Evolutionary conservation across 306 rosid species (phyloP).

Genomic region (Lathyrus sativus): DNA sequence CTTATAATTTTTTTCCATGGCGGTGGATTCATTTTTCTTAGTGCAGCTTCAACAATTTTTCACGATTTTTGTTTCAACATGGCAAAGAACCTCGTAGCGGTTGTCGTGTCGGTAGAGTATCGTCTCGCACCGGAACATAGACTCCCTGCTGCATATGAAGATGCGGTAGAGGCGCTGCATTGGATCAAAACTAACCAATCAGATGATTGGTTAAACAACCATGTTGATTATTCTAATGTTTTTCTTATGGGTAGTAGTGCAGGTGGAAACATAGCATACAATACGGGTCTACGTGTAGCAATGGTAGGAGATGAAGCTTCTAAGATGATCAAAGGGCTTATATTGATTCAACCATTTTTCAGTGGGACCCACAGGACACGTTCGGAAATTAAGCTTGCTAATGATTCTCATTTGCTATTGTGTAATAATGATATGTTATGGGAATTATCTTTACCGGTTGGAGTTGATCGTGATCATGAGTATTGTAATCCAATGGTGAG

Average conservation of each 20-base stretch:
- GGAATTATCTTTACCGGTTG: slow-evolving; percentile 50
- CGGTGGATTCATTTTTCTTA: slow-evolving; percentile 47
- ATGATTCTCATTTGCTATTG: slow-evolving; percentile 31
- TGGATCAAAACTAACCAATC: slow-evolving; percentile 43
- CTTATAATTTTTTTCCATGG: slow-evolving; percentile 50
- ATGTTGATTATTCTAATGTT: slow-evolving; percentile 43
- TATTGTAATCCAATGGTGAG: slow-evolving; percentile 52
- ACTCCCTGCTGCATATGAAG: slow-evolving; percentile 58
- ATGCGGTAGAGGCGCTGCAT: slow-evolving; percentile 59
- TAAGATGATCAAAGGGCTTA: slow-evolving; percentile 53
- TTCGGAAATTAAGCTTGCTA: slow-evolving; percentile 45
- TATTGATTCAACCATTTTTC: slow-evolving; percentile 56
- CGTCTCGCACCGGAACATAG: slow-evolving; percentile 62
- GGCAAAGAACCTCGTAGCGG: slow-evolving; percentile 37
- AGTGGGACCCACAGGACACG: slow-evolving; percentile 47
- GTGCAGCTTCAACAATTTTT: slow-evolving; percentile 37
- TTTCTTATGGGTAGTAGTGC: slow-evolving; percentile 57
- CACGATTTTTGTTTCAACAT: slow-evolving; percentile 43
- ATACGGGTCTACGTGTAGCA: slow-evolving; percentile 47
- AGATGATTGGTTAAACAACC: slow-evolving; percentile 48
- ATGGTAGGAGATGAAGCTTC: neutral
- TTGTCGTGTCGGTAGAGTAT: slow-evolving; percentile 54
- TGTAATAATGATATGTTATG: slow-evolving; percentile 43
- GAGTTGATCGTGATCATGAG: slow-evolving; percentile 55
- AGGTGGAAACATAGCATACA: slow-evolving; percentile 57